phyloP scores from a whole-genome alignment of 345 rosid genomes.

The Mallotus nudiflorus region DNA sequence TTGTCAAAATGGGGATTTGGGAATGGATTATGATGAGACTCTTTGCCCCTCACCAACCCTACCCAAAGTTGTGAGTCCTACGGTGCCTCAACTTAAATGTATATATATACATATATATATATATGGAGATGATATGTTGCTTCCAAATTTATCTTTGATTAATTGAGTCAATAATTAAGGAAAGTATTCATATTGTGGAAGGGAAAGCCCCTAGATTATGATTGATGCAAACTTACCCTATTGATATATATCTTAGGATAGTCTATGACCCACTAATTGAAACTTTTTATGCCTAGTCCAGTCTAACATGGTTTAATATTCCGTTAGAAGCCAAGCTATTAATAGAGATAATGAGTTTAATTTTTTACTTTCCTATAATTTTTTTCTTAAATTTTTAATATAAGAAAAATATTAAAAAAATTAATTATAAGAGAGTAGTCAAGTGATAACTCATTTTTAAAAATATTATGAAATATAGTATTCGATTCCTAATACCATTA shows the following conservation, averaged over 20 bases:
- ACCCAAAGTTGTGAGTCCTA: constrained; percentile 19
- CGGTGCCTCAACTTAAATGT: neutral
- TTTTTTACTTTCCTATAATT: no score
- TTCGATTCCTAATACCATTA: no score
- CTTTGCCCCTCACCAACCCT: constrained; percentile 38
- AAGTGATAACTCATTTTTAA: no score
- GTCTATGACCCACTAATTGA: constrained; percentile 8
- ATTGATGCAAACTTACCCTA: constrained; percentile 22
- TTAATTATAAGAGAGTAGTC: no score
- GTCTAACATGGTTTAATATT: no score
- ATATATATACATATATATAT: no score
- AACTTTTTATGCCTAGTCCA: no score
- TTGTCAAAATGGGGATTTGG: constrained; percentile 2
- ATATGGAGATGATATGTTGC: neutral
- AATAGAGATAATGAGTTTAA: no score
- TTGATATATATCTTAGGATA: neutral
- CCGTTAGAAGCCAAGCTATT: no score
- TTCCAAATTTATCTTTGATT: neutral
- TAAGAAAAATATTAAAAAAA: no score
- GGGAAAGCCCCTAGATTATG: constrained; percentile 6
- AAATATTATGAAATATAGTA: no score
- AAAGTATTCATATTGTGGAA: neutral
- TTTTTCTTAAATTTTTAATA: no score
- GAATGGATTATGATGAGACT: constrained; percentile 27
- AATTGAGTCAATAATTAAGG: neutral